Percentiles rank a stretch among this genome's conserved stretches.
Conservation (phyloP, 768 basidiomycete genomes). For the Leccinum barrowsii region DNA sequence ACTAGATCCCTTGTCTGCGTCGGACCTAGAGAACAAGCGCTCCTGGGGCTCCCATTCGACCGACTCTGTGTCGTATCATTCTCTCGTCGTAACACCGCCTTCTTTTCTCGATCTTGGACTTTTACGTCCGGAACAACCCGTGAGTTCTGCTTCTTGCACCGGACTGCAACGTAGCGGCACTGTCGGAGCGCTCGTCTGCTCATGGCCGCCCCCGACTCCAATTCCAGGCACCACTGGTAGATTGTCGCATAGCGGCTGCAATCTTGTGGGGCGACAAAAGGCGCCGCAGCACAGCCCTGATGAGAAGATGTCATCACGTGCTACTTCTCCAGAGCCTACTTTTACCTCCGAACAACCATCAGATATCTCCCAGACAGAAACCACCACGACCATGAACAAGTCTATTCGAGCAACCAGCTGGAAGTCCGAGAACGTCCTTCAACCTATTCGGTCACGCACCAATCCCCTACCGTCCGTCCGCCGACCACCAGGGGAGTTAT, state of each 20-base stretch:
- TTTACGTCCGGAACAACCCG: conserved; percentile 9
- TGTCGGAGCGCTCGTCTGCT: conserved; percentile 9
- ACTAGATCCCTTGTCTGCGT: conserved; percentile 28
- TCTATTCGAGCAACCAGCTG: conserved; percentile 7
- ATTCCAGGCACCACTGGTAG: neutral
- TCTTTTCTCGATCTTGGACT: conserved; percentile 15
- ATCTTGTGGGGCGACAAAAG: conserved; percentile 2
- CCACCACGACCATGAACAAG: conserved; percentile 3
- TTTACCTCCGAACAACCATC: conserved; percentile 10
- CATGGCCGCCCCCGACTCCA: conserved; percentile 24
- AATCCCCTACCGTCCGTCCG: conserved; percentile 13
- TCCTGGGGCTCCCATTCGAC: neutral
- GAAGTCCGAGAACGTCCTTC: conserved; percentile 21
- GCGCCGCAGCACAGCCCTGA: conserved; percentile 10
- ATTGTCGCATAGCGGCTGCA: neutral
- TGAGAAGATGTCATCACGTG: conserved; percentile 10
- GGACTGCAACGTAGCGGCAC: conserved; percentile 7
- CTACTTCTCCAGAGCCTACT: conserved; percentile 1
- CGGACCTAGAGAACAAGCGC: conserved; percentile 19
- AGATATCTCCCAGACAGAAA: neutral
- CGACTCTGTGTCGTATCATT: conserved; percentile 6
- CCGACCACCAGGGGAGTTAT: conserved; percentile 18
- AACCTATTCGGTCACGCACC: conserved; percentile 13
- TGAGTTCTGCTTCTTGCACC: conserved; percentile 5
- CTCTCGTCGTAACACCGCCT: conserved; percentile 2